phyloP scores from a whole-genome alignment of 345 rosid genomes.

The Arabidopsis suecica region DNA sequence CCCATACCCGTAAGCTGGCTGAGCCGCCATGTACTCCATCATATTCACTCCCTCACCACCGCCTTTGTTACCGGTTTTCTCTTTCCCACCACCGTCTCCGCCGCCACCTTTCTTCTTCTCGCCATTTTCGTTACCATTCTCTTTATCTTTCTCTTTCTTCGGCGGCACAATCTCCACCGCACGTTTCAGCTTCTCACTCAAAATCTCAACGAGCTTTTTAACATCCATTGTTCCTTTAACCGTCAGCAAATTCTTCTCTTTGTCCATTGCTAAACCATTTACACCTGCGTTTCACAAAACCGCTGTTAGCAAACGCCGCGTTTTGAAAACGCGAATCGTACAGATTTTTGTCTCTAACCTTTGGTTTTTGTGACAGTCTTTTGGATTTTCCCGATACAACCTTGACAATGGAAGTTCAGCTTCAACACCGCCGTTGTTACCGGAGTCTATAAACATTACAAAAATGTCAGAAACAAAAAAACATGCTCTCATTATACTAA shows the following conservation, averaged over 20 bases:
- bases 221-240: constrained; percentile 84
- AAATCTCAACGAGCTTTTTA: constrained; percentile 51
- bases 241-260: constrained; percentile 63
- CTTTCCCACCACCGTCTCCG: constrained; percentile 42
- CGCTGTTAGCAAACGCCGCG: not conserved
- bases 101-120: constrained; percentile 43
- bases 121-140: constrained; percentile 24
- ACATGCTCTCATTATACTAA: not conserved
- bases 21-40: constrained; percentile 53
- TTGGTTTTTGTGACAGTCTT: constrained; percentile 51
- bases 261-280: constrained; percentile 52
- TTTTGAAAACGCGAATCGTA: constrained; percentile 21
- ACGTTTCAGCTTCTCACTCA: constrained; percentile 61
- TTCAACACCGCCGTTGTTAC: constrained; percentile 66
- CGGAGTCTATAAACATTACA: constrained; percentile 51
- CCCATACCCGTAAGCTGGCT: constrained; percentile 50
- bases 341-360: constrained; percentile 44
- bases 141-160: constrained; percentile 64
- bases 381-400: constrained; percentile 60
- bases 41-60: constrained; percentile 48
- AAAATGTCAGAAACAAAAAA: not conserved
- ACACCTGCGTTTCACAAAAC: constrained; percentile 55
- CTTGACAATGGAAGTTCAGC: constrained; percentile 66
- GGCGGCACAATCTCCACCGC: constrained; percentile 74
- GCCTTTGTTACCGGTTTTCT: constrained; percentile 39